Evolutionary conservation across 495 filamentous ascomycete genomes (phyloP), one percentile per base, ranked within the genome.

Genomic region (Penicillium nucicola): DNA sequence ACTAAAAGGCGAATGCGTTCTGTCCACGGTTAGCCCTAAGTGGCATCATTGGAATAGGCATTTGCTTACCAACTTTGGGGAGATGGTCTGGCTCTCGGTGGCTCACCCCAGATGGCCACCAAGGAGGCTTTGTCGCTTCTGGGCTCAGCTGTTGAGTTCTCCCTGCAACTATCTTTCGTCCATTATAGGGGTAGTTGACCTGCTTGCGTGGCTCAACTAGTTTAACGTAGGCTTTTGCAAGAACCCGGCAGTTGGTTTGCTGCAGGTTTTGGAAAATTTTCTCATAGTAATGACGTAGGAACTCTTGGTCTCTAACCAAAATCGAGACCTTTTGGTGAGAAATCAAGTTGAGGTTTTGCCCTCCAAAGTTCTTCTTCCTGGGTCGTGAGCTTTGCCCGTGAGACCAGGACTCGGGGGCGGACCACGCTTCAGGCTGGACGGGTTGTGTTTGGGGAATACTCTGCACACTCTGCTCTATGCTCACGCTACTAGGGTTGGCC

Each of bases 141-240:
- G 72, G 70, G 17, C 70, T 61, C 4, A 72, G 52, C 40, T 72
- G 69, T 32, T 68, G 61, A 9, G 69, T 60, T 10, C 47, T 47
- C 8, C 70, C 71, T 4, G 56, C 58, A 17, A 71, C 60, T 13
- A 70, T 62, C 45, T 69, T 71, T 7, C 79, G 76, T 45, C 80
- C 76, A 19, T 85, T 90, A 62, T 95, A 96, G 0, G 91, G 90
- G 53, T 86, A 83, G 32, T 78, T 84, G 0, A 84, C 82, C 62
- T 95, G 89, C 62, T 96, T 96, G 58, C 87, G 89, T 0, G 90
- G 87, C 48, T 89, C 86, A 2, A 93, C 84, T 12, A 84, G 74
- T 57, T 87, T 90, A 57, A 95, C 83, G 74, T 89, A 92, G 17
- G 80, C 84, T 60, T 92, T 92, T 13, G 82, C 82, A 14, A 92